These are phyloP conservation scores for Phytophthora colocasiae DNA, from an alignment of 352 stramenopile species.

Conservation along the genomic window DNA sequence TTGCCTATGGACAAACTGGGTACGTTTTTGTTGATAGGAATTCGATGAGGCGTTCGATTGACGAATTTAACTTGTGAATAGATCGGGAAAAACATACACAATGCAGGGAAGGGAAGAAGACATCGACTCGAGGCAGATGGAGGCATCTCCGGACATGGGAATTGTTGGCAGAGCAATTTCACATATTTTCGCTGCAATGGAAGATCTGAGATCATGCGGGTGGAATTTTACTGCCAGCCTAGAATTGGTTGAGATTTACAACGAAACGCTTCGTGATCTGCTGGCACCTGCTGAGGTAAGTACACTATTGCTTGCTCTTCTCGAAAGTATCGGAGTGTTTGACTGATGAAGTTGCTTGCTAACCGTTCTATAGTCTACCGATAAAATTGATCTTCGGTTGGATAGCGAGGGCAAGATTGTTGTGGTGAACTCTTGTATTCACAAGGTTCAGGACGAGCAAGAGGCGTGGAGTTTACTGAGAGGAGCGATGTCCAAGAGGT, in stretches of 20 bases:
- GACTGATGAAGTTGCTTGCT: constrained; percentile 2
- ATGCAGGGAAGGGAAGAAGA: constrained; percentile 80
- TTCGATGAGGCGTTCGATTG: neutral
- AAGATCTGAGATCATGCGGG: constrained; percentile 63
- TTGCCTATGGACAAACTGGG: constrained; percentile 92
- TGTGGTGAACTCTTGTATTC: constrained; percentile 71
- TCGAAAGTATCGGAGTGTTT: neutral
- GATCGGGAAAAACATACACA: constrained; percentile 89
- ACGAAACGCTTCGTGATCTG: constrained; percentile 96
- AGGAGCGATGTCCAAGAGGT: constrained; percentile 63
- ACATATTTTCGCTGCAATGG: constrained; percentile 79
- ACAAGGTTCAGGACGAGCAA: constrained; percentile 60
- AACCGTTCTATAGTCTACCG: constrained; percentile 43
- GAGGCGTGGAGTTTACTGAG: constrained; percentile 74
- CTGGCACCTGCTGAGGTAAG: constrained; percentile 71
- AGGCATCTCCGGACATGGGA: constrained; percentile 67
- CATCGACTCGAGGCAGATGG: constrained; percentile 38
- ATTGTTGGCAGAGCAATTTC: constrained; percentile 83
- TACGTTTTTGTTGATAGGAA: constrained; percentile 27
- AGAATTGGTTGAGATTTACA: constrained; percentile 98
- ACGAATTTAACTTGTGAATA: constrained; percentile 22
- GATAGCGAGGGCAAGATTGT: constrained; percentile 71
- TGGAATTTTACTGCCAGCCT: constrained; percentile 80
- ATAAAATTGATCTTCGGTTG: constrained; percentile 78
- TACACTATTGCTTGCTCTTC: constrained; percentile 1